A percentile compares a stretch with the other conserved stretches of the same genome.
These are phyloP conservation scores for Coffea canephora DNA, from an alignment of 257 asterid genomes.

Conservation along the genomic window DNA sequence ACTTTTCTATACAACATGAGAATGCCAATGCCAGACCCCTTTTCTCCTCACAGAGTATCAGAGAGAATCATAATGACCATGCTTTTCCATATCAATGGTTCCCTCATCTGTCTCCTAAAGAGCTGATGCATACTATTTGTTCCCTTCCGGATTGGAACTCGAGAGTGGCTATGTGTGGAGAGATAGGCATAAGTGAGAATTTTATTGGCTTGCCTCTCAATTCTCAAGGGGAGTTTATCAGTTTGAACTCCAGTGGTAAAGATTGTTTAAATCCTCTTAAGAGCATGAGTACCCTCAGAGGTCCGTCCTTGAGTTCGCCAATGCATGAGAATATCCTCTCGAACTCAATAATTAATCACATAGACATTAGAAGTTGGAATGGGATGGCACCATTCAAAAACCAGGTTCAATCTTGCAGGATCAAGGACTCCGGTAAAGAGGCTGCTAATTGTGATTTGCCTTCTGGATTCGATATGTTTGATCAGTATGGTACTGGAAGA, in stretches of 20 bases:
- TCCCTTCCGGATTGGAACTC: slow-evolving; percentile 34
- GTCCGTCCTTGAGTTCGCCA: slow-evolving; percentile 33
- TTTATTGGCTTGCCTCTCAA: slow-evolving; percentile 68
- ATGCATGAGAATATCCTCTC: slow-evolving; percentile 18
- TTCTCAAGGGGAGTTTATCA: slow-evolving; percentile 64
- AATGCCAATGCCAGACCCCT: slow-evolving; percentile 20
- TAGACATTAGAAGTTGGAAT: slow-evolving; percentile 28
- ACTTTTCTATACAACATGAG: slow-evolving; percentile 13
- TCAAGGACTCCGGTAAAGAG: slow-evolving; percentile 29
- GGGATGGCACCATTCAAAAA: slow-evolving; percentile 25
- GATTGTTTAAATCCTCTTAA: slow-evolving; percentile 33
- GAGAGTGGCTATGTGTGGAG: slow-evolving; percentile 22
- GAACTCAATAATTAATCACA: slow-evolving; percentile 22
- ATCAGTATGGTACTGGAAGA: slow-evolving; percentile 28
- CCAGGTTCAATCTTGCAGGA: slow-evolving; percentile 36
- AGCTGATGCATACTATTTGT: slow-evolving; percentile 32
- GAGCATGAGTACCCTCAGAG: slow-evolving; percentile 24
- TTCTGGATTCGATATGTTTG: slow-evolving; percentile 37
- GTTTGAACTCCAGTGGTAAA: slow-evolving; percentile 34
- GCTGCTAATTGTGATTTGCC: slow-evolving; percentile 31
- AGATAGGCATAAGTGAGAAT: slow-evolving; percentile 28
- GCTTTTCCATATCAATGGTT: slow-evolving; percentile 33
- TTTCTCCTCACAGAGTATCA: slow-evolving; percentile 25
- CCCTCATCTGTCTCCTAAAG: slow-evolving; percentile 41
- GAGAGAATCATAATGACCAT: slow-evolving; percentile 26